Percentiles rank a stretch among this genome's conserved stretches.
phyloP scores from a whole-genome alignment of 192 early-diverging fungal genomes.

The Funneliformis geosporum region DNA sequence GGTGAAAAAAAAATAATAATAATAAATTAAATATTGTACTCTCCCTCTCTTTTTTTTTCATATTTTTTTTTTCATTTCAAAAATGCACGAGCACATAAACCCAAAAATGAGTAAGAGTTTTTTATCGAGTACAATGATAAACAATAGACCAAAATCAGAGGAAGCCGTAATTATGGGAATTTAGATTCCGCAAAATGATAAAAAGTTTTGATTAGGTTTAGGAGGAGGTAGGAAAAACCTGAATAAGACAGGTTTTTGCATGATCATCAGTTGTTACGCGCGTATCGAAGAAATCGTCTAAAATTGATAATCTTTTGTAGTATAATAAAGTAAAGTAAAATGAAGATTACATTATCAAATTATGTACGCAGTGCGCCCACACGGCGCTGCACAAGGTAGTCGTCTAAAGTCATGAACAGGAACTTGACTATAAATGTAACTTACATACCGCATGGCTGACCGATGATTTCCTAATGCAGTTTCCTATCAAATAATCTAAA shows the following conservation, averaged over 20 bases:
- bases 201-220: neutral
- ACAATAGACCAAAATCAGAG: neutral
- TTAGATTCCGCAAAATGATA: neutral
- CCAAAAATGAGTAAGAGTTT: neutral
- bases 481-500: neutral
- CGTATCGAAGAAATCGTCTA: neutral
- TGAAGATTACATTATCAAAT: neutral
- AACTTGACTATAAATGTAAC: neutral
- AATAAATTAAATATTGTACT: neutral
- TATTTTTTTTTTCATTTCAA: no score
- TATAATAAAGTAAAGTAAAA: neutral
- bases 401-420: constrained; percentile 1
- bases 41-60: neutral
- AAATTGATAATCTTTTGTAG: neutral
- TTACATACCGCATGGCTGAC: constrained; percentile 8
- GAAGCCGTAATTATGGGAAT: neutral
- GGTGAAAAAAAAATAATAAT: neutral
- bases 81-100: neutral
- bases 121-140: neutral
- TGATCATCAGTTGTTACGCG: neutral
- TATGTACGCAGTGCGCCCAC: constrained; percentile 16
- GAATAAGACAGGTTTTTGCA: neutral
- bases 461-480: neutral
- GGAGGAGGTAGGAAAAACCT: neutral
- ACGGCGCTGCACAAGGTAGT: constrained; percentile 13